Base-by-base conservation (phyloP, 2,329 filamentous ascomycete species). In the Rosellinia necatrix region DNA sequence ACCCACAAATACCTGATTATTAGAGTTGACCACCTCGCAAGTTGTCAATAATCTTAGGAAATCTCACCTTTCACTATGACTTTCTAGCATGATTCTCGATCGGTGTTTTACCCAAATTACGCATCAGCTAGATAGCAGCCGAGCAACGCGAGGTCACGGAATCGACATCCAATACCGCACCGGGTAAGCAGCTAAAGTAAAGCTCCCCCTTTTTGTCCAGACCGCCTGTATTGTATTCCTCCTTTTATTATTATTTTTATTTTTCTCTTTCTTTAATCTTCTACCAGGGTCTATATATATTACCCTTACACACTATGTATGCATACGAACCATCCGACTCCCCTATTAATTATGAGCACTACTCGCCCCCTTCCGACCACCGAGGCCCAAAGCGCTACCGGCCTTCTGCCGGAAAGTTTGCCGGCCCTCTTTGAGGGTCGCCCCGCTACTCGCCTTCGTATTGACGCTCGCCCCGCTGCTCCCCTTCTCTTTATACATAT, bases 401-500 rank as follows among this genome's bases (percentile, higher is more conserved):
- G 53, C 59, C 10, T 54, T 57, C 38, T 49, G 47, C 19, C 53
- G 24, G 13, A 59, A 54, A 13, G 53, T 19, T 29, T 34, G 30
- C 1, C 43, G 42, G 10, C 42, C 24, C 19, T 57, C 57, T 43
- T 59, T 57, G 5, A 53, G 22, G 6, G 43, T 53, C 13, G 34
- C 30, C 3, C 48, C 49, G 15, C 58, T 61, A 9, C 49, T 54
- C 17, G 53, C 40, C 40, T 54, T 61, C 9, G 44, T 58, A 13
- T 41, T 53, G 30, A 44, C 34, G 43, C 34, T 61, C 54, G 25
- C 44, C 1, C 58, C 60, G 13, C 56, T 53, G 3, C 37, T 53
- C 4, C 34, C 53, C 56, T 69, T 71, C 12, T 71, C 69, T 42
- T 64, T 69, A 50, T 71, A 71, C 65, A 71, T 64, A 37, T 69